phyloP scores from a whole-genome alignment of 805 yeast genomes.

The Yarrowia divulgata region DNA sequence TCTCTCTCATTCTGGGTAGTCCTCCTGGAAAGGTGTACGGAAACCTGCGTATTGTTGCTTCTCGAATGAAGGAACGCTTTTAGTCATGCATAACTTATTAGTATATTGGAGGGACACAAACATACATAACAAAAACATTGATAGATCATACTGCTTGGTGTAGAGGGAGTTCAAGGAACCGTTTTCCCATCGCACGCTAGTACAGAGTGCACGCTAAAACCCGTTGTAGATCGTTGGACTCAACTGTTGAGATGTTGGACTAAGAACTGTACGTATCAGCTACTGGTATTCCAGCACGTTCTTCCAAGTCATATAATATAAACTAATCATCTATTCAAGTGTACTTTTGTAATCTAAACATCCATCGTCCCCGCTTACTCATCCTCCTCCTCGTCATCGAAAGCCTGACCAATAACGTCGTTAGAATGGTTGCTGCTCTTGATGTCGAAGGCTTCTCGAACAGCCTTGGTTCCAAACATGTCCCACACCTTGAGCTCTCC shows the following conservation, averaged over 20 bases:
- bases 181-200: too few species aligned
- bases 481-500: constrained; percentile 94
- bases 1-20: constrained; percentile 91
- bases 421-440: constrained; percentile 33
- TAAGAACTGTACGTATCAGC: neutral
- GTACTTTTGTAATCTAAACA: neutral
- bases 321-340: constrained; percentile 1
- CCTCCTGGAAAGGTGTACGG: constrained; percentile 99
- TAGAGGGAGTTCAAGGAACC: too few species aligned
- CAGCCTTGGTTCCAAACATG: constrained; percentile 78
- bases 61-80: constrained; percentile 95
- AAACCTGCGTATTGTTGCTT: constrained; percentile 93
- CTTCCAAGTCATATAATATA: too few species aligned
- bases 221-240: neutral
- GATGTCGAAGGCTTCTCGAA: constrained; percentile 69
- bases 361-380: constrained; percentile 2
- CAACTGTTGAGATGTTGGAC: constrained; percentile 9
- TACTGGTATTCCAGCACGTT: too few species aligned
- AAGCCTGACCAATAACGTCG: constrained; percentile 30
- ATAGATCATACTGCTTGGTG: neutral
- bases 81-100: constrained; percentile 49
- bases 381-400: constrained; percentile 40
- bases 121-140: constrained; percentile 19
- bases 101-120: constrained; percentile 21
- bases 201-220: too few species aligned